Evolutionary conservation across 441 rosid genomes (phyloP), one percentile per base, ranked within the genome.

Genomic region (Gossypium lobatum): DNA sequence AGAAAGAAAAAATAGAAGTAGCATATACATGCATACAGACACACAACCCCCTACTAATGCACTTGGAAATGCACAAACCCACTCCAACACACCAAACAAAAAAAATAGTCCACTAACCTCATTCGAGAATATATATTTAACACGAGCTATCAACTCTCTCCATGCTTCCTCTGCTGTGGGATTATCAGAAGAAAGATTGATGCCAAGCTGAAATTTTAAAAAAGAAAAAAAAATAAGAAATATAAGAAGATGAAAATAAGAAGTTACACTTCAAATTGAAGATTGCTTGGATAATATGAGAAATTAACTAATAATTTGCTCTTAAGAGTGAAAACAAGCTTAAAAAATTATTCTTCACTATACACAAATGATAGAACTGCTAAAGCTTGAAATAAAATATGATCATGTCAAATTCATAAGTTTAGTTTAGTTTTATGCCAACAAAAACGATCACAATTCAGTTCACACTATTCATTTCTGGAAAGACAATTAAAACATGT

Each of bases 81-180:
- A 69, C 57, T 58, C 17, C 61, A 69, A 69, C 26, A 4, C 11
- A 17, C 46, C 48, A 53, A 9, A 28, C 16, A 53, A 6, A 28
- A 28, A 8, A 39, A 69, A 28, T 4, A 26, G 42, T 67, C 14
- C 45, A 85, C 95, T 74, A 85, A 95, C 99, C 97, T 90, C 93
- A 71, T 85, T 78, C 14, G 98, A 89, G 73, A 93, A 91, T n/a
- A 88, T 63, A 77, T 77, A 84, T 71, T 75, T 76, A 70, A 95
- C 48, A 21, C 89, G 91, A 57, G 80, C 80, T 83, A 79, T 67
- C 20, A 95, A 73, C 39, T 88, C 87, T 72, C 84, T 85, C 89
- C 85, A 84, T 53, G 93, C 91, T 76, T 93, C 93, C 82, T 80
- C 85, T 57, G 78, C 85, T 39, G 91, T 80, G 75, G 85, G 83